A percentile compares a stretch with the other conserved stretches of the same genome.
These are phyloP conservation scores for Pythium rishiriense DNA, from an alignment of 352 stramenopile species.

Conservation along the genomic window DNA sequence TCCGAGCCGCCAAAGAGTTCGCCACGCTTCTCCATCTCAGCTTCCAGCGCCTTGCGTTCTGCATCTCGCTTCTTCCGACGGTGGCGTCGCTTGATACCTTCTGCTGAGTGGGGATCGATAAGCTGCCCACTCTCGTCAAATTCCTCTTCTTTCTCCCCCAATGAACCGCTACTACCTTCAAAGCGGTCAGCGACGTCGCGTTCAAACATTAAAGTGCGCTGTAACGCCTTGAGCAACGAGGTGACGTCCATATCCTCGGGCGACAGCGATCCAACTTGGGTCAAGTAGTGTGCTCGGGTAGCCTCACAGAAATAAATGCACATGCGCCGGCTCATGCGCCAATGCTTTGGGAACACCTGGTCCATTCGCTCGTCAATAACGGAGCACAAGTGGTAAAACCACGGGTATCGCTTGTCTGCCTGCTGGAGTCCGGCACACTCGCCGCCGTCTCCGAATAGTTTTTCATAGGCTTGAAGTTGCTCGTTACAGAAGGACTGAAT, in stretches of 20 bases:
- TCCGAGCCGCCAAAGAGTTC: conserved; percentile 38
- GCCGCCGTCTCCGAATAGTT: conserved; percentile 57
- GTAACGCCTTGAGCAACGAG: conserved; percentile 64
- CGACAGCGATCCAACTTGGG: conserved; percentile 61
- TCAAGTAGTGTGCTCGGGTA: conserved; percentile 74
- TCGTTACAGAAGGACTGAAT: conserved; percentile 73
- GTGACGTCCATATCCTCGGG: conserved; percentile 80
- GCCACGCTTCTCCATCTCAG: conserved; percentile 64
- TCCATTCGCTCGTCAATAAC: conserved; percentile 87
- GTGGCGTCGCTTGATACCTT: conserved; percentile 77
- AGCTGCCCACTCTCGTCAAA: conserved; percentile 72
- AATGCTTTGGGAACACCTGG: conserved; percentile 95
- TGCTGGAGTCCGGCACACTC: conserved; percentile 56
- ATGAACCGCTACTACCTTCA: conserved; percentile 39
- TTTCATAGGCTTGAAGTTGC: conserved; percentile 64
- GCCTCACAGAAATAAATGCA: conserved; percentile 92
- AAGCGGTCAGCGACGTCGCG: conserved; percentile 70
- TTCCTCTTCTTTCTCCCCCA: conserved; percentile 58
- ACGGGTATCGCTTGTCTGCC: conserved; percentile 73
- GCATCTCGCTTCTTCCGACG: conserved; percentile 72
- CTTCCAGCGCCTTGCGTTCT: conserved; percentile 61
- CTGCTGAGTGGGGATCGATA: conserved; percentile 70
- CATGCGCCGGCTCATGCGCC: conserved; percentile 94
- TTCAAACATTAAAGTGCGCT: conserved; percentile 81
- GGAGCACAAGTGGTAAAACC: conserved; percentile 77